Percentiles rank a stretch among this genome's conserved stretches.
These are phyloP conservation scores for Zygnema cylindricum DNA, from an alignment of 139 green algal genomes.

Conservation along the genomic window DNA sequence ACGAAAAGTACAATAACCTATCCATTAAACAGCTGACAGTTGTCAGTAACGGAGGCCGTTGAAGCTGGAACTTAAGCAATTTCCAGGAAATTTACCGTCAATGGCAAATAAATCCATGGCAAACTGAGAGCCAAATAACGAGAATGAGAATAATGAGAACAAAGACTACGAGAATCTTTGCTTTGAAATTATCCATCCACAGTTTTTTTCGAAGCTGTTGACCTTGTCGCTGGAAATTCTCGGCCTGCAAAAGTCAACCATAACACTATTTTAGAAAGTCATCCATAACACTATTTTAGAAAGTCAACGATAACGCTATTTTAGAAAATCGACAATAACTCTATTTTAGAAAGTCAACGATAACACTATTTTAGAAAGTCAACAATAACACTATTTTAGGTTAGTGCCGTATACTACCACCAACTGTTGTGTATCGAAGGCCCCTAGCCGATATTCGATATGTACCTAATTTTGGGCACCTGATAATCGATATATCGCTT, in stretches of 20 bases:
- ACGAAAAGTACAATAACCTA: no score
- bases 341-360: neutral
- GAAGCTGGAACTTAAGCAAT: no score
- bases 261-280: neutral
- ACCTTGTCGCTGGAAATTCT: constrained; percentile 88
- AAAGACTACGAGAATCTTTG: constrained; percentile 75
- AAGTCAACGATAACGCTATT: neutral
- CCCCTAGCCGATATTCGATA: no score
- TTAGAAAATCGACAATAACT: neutral
- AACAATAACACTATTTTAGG: neutral
- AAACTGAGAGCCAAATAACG: constrained; percentile 72
- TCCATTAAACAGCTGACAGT: no score
- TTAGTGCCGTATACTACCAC: neutral
- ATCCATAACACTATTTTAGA: neutral
- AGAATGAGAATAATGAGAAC: constrained; percentile 74
- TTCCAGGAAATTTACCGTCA: constrained; percentile 11
- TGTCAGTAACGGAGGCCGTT: no score
- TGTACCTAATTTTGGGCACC: no score
- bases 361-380: neutral
- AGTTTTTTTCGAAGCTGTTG: constrained; percentile 81
- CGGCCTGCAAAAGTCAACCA: constrained; percentile 71
- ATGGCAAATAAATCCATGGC: constrained; percentile 39
- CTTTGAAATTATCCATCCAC: constrained; percentile 94
- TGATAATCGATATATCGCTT: no score
- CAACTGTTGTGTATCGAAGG: neutral